Evolutionary conservation across 768 basidiomycete genomes (phyloP).

Genomic region (Xanthoconium stramineum): DNA sequence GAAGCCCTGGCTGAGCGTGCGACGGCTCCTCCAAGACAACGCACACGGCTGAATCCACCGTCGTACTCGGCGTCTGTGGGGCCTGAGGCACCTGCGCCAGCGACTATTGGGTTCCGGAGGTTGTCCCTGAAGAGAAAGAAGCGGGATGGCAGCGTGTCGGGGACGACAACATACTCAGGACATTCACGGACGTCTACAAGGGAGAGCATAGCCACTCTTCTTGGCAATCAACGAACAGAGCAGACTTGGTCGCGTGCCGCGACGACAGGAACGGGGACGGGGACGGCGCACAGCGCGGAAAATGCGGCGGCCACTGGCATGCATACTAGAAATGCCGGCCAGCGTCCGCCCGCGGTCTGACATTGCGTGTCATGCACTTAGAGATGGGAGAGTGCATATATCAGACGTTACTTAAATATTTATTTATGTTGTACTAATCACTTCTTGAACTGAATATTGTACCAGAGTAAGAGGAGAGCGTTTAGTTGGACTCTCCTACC

Average conservation of each 20-base stretch:
- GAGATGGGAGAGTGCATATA: too few species aligned
- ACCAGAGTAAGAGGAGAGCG: too few species aligned
- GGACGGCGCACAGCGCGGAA: background rate
- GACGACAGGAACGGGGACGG: background rate
- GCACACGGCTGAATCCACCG: slow-evolving; percentile 27
- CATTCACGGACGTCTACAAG: slow-evolving; percentile 5
- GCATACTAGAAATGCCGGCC: background rate
- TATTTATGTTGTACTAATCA: background rate
- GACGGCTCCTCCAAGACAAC: slow-evolving; percentile 2
- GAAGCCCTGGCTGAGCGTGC: slow-evolving; percentile 4
- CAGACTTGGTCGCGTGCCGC: background rate
- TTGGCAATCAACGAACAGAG: background rate
- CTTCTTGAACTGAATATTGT: too few species aligned
- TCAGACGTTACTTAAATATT: background rate
- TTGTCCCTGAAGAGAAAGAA: background rate
- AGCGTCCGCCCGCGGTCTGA: slow-evolving; percentile 9
- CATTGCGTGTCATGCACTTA: background rate
- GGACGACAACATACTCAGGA: slow-evolving; percentile 5
- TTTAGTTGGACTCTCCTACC: too few species aligned
- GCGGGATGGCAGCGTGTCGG: slow-evolving; percentile 5
- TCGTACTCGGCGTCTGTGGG: slow-evolving; percentile 17
- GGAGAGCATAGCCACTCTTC: background rate
- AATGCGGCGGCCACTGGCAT: background rate
- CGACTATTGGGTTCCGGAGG: background rate
- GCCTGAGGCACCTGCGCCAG: background rate